A percentile compares a stretch with the other conserved stretches of the same genome.
These are phyloP conservation scores for Cymodocea nodosa DNA, from an alignment of 116 monocot genomes.

Conservation along the genomic window DNA sequence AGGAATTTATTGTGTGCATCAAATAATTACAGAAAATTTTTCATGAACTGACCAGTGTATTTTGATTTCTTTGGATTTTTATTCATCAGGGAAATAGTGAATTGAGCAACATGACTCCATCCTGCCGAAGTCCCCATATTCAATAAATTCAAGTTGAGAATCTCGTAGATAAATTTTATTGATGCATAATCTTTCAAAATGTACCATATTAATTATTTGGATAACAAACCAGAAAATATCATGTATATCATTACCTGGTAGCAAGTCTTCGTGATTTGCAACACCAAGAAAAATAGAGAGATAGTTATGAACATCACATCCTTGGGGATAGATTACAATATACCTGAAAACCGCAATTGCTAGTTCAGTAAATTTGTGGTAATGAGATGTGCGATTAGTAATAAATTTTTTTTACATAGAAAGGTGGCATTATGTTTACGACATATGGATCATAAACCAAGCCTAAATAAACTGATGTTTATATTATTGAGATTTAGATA, in stretches of 20 bases:
- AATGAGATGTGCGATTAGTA: background rate
- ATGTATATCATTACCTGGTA: conserved; percentile 46
- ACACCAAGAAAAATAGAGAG: conserved; percentile 96
- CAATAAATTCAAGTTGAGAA: background rate
- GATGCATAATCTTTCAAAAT: background rate
- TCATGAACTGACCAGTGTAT: conserved; percentile 52
- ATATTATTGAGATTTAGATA: no score
- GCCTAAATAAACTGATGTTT: no score
- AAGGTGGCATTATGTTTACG: no score
- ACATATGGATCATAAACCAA: no score
- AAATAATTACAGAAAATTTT: background rate
- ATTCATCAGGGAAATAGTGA: conserved; percentile 86
- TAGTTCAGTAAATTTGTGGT: background rate
- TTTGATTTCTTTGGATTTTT: conserved; percentile 94
- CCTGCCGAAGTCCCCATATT: conserved; percentile 22
- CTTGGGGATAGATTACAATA: conserved; percentile 90
- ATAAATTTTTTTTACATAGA: background rate
- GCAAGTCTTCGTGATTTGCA: conserved; percentile 91
- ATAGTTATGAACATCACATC: conserved; percentile 91
- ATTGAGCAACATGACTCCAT: conserved; percentile 96
- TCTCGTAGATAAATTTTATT: no score
- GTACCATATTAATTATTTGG: background rate
- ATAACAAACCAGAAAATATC: background rate
- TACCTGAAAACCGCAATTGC: conserved; percentile 37
- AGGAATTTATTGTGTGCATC: background rate